Percentiles rank a stretch among this genome's conserved stretches.
These are phyloP conservation scores for Diplocarpon rosae DNA, from an alignment of 2,329 filamentous ascomycete species.

Conservation along the genomic window DNA sequence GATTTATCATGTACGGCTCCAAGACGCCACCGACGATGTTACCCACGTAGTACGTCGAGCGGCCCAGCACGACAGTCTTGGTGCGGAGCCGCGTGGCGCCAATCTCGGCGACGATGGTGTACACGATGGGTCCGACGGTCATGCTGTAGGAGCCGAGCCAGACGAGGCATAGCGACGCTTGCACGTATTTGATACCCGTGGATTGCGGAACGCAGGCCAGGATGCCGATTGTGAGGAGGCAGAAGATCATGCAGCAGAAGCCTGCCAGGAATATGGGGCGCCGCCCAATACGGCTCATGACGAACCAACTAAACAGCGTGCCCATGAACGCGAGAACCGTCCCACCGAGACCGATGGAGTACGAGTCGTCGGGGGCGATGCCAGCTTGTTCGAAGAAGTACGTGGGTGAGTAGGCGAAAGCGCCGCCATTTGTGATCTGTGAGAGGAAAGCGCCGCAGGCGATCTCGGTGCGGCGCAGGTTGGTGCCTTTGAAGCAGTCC, in stretches of 20 bases:
- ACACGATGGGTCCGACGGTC: slow-evolving; percentile 30
- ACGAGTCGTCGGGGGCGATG: slow-evolving; percentile 35
- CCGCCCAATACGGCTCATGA: slow-evolving; percentile 36
- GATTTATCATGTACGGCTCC: slow-evolving; percentile 34
- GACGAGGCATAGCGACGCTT: slow-evolving; percentile 23
- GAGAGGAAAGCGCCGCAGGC: slow-evolving; percentile 38
- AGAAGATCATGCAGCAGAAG: slow-evolving; percentile 31
- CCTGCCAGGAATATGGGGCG: slow-evolving; percentile 40
- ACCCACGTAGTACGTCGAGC: slow-evolving; percentile 28
- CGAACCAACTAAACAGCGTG: slow-evolving; percentile 38
- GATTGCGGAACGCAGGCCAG: slow-evolving; percentile 9
- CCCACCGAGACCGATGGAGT: slow-evolving; percentile 40
- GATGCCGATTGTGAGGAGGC: slow-evolving; percentile 36
- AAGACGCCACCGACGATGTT: slow-evolving; percentile 25
- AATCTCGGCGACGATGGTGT: slow-evolving; percentile 28
- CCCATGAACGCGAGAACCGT: slow-evolving; percentile 37
- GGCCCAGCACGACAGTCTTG: slow-evolving; percentile 21
- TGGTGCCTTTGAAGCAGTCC: slow-evolving; percentile 36
- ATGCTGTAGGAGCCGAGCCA: slow-evolving; percentile 26
- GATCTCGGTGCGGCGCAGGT: slow-evolving; percentile 38
- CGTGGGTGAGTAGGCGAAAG: slow-evolving; percentile 52
- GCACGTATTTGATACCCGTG: slow-evolving; percentile 8
- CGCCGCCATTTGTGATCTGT: slow-evolving; percentile 49
- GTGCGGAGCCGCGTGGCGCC: slow-evolving; percentile 28
- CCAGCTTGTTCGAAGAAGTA: slow-evolving; percentile 48